Evolutionary conservation across 352 stramenopile species (phyloP), one percentile per base, ranked within the genome.

Genomic region (Phytophthora ohioensis): DNA sequence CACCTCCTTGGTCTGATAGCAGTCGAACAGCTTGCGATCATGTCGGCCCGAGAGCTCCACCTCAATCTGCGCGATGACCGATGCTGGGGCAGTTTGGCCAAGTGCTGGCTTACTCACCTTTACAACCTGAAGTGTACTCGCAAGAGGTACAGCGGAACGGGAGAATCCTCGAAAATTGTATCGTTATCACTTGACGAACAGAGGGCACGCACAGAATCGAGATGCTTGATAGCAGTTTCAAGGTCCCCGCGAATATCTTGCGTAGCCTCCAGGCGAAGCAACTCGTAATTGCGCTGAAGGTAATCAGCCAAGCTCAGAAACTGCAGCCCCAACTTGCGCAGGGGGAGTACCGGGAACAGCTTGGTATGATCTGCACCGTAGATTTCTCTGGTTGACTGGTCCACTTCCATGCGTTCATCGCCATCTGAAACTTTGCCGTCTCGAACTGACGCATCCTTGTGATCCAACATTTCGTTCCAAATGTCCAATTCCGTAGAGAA

Each of bases 221-320:
- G 56, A n/a, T 82, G 71, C 47, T 88, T 85, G 30, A 99, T 84
- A 5, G 91, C 85, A 54, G 91, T 67, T 43, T 98, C 91, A 10
- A 99, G 73, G 59, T 98, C 92, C 0, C 38, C 54, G 32, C 94
- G 83, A 13, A 98, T 89, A 51, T 93, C 87, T 54, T 97, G 93
- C 0, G 91, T 87, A 38, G 82, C 91, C 74, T 99, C 96, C 1
- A 99, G 64, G 7, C 87, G 87, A 57, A 93, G 92, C 31, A 99
- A 78, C 57, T 95, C 83, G 75, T 97, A 98, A 64, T 93, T 97
- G 17, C 97, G 90, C 35, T 97, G 70, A 7, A 99, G 70, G 76
- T 98, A 98, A 71, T 99, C 98, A 9, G 86, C 64, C 42, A 98
- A 74, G 13, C 96, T 98, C 15, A 99, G 78, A 69, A 98, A 99